Evolutionary conservation across 2,329 filamentous ascomycete species (phyloP), one percentile per base, ranked within the genome.

Genomic region (Seiridium cupressi): DNA sequence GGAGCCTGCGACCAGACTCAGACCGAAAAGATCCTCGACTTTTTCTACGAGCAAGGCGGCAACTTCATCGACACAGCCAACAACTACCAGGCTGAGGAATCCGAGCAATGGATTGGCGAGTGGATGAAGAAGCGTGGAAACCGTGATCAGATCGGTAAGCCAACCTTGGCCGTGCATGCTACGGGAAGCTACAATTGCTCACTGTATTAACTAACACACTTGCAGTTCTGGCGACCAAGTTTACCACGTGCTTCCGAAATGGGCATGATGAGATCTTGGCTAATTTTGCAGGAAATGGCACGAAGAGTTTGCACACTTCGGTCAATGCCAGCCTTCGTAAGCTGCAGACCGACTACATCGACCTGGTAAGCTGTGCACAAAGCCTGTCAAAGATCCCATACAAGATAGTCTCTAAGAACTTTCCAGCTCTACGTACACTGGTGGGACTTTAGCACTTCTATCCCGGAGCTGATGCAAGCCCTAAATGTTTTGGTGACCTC

Each of bases 11-110:
- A 84, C 69, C 85, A 90, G 69, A 78, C 84, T 55, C 81, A 81
- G 1, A 79, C 84, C 1, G 88, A 90, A 64, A 76, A 79, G 26
- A 84, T 92, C 34, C 79, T 92, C 7, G 88, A 92, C 68, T 85
- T 82, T 69, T 91, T 84, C 74, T 85, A 82, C 61, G 80, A 82
- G 5, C 80, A 86, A 51, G 72, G 83, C 60, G 89, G 89, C 32
- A 92, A 92, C 74, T 91, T 92, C 72, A 87, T 92, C 68, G 89
- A 92, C 70, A 90, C 87, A 0, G 69, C 87, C 61, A 89, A 86
- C 75, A 88, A 87, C 71, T 91, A 91, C 73, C 88, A 89, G 65
- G 75, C 79, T 58, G 79, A 78, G 61, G 80, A 90, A 70, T 84
- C 84, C 1, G 89, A 91, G 72, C 72, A 68, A 57, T 89, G 88